Conservation (phyloP, 2,329 filamentous ascomycete species). For the Cytospora leucostoma region DNA sequence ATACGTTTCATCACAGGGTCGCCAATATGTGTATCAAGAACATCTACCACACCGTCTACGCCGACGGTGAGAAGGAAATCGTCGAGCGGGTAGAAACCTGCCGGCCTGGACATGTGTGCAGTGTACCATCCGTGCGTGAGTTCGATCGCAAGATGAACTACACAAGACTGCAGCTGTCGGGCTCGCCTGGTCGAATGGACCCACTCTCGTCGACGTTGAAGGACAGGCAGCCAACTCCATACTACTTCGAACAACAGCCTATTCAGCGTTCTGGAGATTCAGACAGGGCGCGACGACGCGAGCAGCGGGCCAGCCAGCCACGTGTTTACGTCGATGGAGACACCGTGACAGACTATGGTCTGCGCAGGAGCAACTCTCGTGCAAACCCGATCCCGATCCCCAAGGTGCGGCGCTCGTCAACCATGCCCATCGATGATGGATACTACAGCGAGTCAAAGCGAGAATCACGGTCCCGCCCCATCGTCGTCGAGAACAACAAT, state of each 20-base stretch:
- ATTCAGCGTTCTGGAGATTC: constrained; percentile 10
- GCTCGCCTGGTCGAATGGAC: constrained; percentile 11
- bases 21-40: constrained; percentile 39
- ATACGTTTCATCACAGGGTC: constrained; percentile 24
- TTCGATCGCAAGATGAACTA: constrained; percentile 34
- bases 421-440: constrained; percentile 23
- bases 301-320: constrained; percentile 21
- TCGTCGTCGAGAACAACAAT: constrained; percentile 16
- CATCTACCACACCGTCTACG: constrained; percentile 39
- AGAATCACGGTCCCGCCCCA: constrained; percentile 18
- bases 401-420: constrained; percentile 21
- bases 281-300: constrained; percentile 24
- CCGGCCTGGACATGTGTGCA: constrained; percentile 35
- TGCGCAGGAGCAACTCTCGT: constrained; percentile 23
- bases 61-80: constrained; percentile 36
- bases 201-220: constrained; percentile 22
- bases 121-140: constrained; percentile 32
- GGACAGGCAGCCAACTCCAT: constrained; percentile 26
- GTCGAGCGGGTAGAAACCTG: constrained; percentile 37
- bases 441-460: constrained; percentile 22
- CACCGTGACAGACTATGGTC: constrained; percentile 21
- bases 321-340: constrained; percentile 26
- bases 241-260: constrained; percentile 25
- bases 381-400: constrained; percentile 26
- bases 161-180: constrained; percentile 30